These are phyloP conservation scores for Eucalyptus curtisii DNA, from an alignment of 345 rosid species.

Conservation along the genomic window DNA sequence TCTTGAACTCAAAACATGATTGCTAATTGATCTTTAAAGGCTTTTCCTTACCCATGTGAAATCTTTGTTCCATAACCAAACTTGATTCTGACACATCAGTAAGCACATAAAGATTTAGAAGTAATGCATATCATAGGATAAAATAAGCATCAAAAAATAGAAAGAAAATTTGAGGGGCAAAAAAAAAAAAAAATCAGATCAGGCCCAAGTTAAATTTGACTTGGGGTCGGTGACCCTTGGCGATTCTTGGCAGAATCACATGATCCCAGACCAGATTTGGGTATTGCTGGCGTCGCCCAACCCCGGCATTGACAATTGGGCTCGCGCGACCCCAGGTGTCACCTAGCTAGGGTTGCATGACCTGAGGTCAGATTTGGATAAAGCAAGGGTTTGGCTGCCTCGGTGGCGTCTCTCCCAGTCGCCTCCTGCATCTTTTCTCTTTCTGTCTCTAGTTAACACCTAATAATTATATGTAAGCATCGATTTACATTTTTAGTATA, in stretches of 20 bases:
- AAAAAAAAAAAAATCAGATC: neutral
- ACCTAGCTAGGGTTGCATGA: neutral
- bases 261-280: neutral
- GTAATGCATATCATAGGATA: neutral
- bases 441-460: neutral
- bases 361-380: neutral
- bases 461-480: neutral
- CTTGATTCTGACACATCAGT: neutral
- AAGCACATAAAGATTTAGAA: neutral
- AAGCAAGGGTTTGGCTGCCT: neutral
- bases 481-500: neutral
- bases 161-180: neutral
- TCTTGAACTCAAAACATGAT: neutral
- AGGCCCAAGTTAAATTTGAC: neutral
- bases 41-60: neutral
- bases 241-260: neutral
- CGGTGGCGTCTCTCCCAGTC: rapidly evolving
- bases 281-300: rapidly evolving
- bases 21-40: neutral
- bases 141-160: neutral
- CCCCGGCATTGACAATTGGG: neutral
- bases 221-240: rapidly evolving
- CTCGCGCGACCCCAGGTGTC: neutral
- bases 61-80: neutral
- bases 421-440: neutral